Evolutionary conservation across 2,329 filamentous ascomycete genomes (phyloP).

Genomic region (Hirsutella thompsonii): DNA sequence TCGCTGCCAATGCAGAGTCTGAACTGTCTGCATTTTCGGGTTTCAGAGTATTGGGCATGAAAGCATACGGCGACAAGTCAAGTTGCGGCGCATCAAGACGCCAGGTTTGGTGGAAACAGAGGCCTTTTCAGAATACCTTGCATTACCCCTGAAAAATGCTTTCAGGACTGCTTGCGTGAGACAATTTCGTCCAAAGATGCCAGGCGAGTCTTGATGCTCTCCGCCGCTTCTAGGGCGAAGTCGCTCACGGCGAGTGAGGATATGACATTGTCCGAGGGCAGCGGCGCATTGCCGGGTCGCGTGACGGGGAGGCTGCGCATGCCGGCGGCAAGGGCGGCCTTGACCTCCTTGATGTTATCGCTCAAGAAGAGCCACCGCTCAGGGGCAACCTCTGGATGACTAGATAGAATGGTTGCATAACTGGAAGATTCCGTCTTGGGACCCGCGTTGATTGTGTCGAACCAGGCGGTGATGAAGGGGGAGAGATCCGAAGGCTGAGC

Average conservation of each 20-base stretch:
- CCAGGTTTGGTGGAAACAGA: too few relatives aligned
- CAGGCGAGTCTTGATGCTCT: conserved; percentile 3
- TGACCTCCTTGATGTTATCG: conserved; percentile 62
- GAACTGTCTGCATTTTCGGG: too few relatives aligned
- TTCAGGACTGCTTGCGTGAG: not conserved
- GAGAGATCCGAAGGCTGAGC: conserved; percentile 46
- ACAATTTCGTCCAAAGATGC: conserved; percentile 1
- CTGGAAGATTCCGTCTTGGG: conserved; percentile 55
- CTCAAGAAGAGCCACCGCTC: conserved; percentile 63
- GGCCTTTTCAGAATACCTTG: too few relatives aligned
- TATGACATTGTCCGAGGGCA: conserved; percentile 35
- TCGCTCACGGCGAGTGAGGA: conserved; percentile 19
- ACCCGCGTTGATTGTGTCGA: conserved; percentile 72
- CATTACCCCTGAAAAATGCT: too few relatives aligned
- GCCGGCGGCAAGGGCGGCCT: conserved; percentile 47
- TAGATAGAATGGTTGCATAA: conserved; percentile 50
- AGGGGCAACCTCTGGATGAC: conserved; percentile 27
- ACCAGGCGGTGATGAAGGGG: conserved; percentile 50
- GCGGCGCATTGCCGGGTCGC: conserved; percentile 56
- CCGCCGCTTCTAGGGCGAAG: conserved; percentile 16
- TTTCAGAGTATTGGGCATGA: too few relatives aligned
- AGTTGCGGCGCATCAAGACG: too few relatives aligned
- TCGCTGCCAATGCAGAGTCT: too few relatives aligned
- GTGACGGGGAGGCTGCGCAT: conserved; percentile 49
- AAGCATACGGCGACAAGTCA: too few relatives aligned